Percentiles rank a stretch among this genome's conserved stretches.
Conservation (phyloP, 73 alveolate species). For the Diophrys appendiculata region DNA sequence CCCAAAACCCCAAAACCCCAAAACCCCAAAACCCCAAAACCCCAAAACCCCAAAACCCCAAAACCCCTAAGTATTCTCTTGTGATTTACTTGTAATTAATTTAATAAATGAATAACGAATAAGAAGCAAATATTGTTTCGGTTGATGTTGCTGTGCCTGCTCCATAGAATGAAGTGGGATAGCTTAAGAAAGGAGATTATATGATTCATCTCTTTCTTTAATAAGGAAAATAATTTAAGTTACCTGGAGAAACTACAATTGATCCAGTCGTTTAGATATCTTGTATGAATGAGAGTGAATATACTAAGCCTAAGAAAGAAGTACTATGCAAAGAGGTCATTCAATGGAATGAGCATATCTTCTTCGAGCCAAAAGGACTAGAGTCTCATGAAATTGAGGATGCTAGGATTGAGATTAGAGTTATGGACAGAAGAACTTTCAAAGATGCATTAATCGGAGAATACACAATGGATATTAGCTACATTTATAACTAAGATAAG, state of each 20-base stretch:
- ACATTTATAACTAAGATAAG: slow-evolving; percentile 80
- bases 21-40: background rate
- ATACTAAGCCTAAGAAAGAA: slow-evolving; percentile 73
- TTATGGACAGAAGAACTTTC: slow-evolving; percentile 72
- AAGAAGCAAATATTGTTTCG: too few species aligned
- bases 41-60: slow-evolving; percentile 26
- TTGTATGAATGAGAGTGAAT: slow-evolving; percentile 59
- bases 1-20: background rate
- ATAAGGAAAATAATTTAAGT: slow-evolving; percentile 61
- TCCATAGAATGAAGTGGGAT: slow-evolving; percentile 45
- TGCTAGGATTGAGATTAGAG: slow-evolving; percentile 58
- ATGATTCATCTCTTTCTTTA: slow-evolving; percentile 73
- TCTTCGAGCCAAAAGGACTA: slow-evolving; percentile 70
- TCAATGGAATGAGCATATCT: slow-evolving; percentile 80
- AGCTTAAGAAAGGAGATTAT: slow-evolving; percentile 72
- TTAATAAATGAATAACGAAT: background rate
- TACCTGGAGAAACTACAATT: slow-evolving; percentile 25
- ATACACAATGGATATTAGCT: slow-evolving; percentile 88
- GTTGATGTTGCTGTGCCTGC: too few species aligned
- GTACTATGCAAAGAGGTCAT: slow-evolving; percentile 62
- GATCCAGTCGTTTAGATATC: slow-evolving; percentile 78
- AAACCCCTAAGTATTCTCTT: background rate
- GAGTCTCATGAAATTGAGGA: slow-evolving; percentile 41
- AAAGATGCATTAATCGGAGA: slow-evolving; percentile 82
- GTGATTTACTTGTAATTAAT: background rate